These are phyloP conservation scores for Triangularia setosa DNA, from an alignment of 2,329 filamentous ascomycete species.

Conservation along the genomic window DNA sequence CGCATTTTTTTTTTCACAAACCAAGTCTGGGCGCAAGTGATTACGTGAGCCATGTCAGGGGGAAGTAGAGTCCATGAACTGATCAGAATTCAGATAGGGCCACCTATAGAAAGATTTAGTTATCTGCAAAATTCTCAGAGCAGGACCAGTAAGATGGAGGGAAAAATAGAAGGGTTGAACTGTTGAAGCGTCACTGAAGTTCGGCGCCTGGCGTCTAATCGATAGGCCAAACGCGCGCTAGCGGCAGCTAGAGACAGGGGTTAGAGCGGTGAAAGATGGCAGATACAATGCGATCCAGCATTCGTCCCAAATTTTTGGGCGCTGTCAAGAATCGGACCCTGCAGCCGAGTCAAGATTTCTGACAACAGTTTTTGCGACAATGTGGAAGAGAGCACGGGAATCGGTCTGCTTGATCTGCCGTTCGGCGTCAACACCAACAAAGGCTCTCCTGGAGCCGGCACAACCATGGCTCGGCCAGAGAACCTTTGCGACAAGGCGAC, in stretches of 20 bases:
- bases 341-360: neutral
- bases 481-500: conserved; percentile 34
- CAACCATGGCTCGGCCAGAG: conserved; percentile 36
- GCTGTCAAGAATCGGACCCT: neutral
- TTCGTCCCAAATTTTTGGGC: conserved; percentile 8
- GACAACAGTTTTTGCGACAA: conserved; percentile 11
- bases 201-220: neutral
- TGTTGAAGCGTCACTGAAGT: too few relatives aligned
- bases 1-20: neutral
- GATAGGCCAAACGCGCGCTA: neutral
- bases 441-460: conserved; percentile 11
- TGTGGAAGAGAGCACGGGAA: conserved; percentile 27
- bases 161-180: neutral
- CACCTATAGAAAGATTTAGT: too few relatives aligned
- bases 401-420: conserved; percentile 28
- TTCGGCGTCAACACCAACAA: conserved; percentile 19
- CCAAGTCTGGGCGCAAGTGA: neutral
- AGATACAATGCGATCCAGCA: conserved; percentile 4
- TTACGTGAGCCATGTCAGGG: neutral
- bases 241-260: conserved; percentile 1
- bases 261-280: conserved; percentile 6
- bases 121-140: too few relatives aligned
- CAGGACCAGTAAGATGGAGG: too few relatives aligned
- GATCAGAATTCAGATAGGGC: too few relatives aligned
- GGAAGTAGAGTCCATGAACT: too few relatives aligned